Percentiles rank a stretch among this genome's conserved stretches.
These are phyloP conservation scores for Coelastrella sp. DNA, from an alignment of 139 green algal genomes.

Conservation along the genomic window DNA sequence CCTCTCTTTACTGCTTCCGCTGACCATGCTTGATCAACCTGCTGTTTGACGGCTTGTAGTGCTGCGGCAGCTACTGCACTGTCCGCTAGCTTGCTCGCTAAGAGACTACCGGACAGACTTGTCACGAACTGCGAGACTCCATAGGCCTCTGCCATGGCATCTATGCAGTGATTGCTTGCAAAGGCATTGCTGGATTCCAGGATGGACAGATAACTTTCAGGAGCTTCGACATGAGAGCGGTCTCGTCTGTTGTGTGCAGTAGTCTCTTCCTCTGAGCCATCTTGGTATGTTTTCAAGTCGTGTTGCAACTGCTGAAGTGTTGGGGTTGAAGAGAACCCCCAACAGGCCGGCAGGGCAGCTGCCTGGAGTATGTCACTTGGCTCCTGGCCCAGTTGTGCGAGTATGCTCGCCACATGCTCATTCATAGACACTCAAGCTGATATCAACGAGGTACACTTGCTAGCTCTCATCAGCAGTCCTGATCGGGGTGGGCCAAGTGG, in stretches of 20 bases:
- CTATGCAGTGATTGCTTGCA: conserved; percentile 42
- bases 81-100: not conserved
- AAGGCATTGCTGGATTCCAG: conserved; percentile 37
- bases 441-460: no score
- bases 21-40: conserved; percentile 54
- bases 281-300: not conserved
- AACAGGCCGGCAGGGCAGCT: not conserved
- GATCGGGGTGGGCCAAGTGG: no score
- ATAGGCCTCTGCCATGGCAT: conserved; percentile 46
- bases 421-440: no score
- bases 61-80: conserved; percentile 14
- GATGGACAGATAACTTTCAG: conserved; percentile 15
- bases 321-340: conserved; percentile 4
- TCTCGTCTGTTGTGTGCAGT: no score
- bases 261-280: no score
- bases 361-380: not conserved
- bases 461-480: no score
- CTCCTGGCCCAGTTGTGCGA: no score
- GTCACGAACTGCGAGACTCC: not conserved
- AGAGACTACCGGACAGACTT: conserved; percentile 34
- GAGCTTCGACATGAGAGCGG: no score
- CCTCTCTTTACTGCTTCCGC: conserved; percentile 51
- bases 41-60: conserved; percentile 1
- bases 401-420: no score
- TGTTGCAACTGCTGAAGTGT: conserved; percentile 14